Base-by-base conservation (phyloP, 192 early-diverging fungal species). In the Diversispora epigaea region DNA sequence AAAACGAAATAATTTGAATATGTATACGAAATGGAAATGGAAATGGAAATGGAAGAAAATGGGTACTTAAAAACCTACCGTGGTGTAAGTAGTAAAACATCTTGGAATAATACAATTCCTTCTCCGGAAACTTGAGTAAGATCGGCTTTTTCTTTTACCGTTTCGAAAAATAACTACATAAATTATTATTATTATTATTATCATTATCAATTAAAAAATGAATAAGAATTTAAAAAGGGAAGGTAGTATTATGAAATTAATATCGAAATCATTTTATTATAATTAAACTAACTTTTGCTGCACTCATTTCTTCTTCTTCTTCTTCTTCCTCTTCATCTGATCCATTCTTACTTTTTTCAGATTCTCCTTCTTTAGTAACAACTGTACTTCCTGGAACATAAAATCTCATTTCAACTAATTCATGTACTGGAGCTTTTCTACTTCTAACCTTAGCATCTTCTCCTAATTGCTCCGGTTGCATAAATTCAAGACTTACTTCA, bases 401-500 rank as follows among this genome's bases (percentile, higher is more conserved):
- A 80, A 98, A 96, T 7, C 92, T 85, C 75, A 97, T 91, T 79
- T 98, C 95, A 12, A 95, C 92, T 60, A 97, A 78, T 76, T 91
- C 87, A 79, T 99, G 96, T 6, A 89, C 87, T 44, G 73, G 75
- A 17, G 80, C 80, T 71, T 86, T 89, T 10, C 84, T 82, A 58
- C 78, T 80, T 50, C 79, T 86, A 0, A 82, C 82, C 46, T 80
- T 77, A 22, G 82, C 67, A 68, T 80, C 78, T 22, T 73, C 75
- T 40, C 76, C 82, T 8, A 76, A 64, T 64, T 81, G 80, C 12
- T 89, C 87, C 3, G 91, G 90, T 52, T 88, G 84, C 50, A 89
- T 88, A 74, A 98, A 93, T 81, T 99, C 95, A 46, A 99, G 77
- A 66, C 89, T 88, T 44, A 99, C 97, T 77, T 99, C 97, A 79